Evolutionary conservation across 2,329 filamentous ascomycete genomes (phyloP), one percentile per base, ranked within the genome.

Genomic region (Arachnomyces sp.): DNA sequence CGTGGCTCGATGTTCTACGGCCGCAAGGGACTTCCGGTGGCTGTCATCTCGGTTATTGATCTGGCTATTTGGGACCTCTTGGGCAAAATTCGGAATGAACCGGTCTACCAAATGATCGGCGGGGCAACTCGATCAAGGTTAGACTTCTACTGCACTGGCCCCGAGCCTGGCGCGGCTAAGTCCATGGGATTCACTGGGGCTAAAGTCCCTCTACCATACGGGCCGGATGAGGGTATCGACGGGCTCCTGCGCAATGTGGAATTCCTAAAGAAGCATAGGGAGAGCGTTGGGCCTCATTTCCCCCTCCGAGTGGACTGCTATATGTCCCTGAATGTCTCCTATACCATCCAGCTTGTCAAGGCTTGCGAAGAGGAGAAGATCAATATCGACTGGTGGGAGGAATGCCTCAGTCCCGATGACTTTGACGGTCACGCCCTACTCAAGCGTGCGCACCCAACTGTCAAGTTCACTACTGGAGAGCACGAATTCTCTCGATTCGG

Each of bases 381-480:
- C 50, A 76, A 90, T 63, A 89, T 95, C 60, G 88, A 94, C 70
- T 95, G 89, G 89, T 94, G 87, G 87, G 89, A 95, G 68, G 89
- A 95, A 70, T 93, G 87, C 49, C 70, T 95, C 47, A 84, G 81
- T 20, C 89, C 89, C 8, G 89, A 95, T 63, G 89, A 95, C 68
- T 86, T 84, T 35, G 89, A 94, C 54, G 89, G 89, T 42, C 93
- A 93, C 55, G 83, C 79, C 49, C 79, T 87, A 59, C 80, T 95
- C 67, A 95, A 95, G 73, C 79, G 82, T 36, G 89, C 89, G 1
- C 88, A 94, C 59, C 89, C 89, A 1, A 82, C 81, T 2, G 72
- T 90, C 65, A 94, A 93, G 64, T 95, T 95, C 70, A 95, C 89
- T 13, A 94, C 89, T 1, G 89, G 89, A 49, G 89, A 95, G 70